Conservation (phyloP, 176 grass and related monocot species). For the Lolium multiflorum region DNA sequence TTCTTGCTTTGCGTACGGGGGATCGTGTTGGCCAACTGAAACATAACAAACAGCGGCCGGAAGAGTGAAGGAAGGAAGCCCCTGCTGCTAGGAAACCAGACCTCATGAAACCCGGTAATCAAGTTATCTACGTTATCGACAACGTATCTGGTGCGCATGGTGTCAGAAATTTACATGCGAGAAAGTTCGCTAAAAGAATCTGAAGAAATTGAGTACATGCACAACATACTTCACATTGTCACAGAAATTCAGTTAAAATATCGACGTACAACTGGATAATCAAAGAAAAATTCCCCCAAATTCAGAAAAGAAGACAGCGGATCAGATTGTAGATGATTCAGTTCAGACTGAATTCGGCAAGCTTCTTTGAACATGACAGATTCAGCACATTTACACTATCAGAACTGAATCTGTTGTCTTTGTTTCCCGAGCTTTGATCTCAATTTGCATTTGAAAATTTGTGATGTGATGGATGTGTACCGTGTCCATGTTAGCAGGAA, state of each 20-base stretch:
- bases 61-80: not conserved
- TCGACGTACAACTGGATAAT: not conserved
- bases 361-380: too few relatives aligned
- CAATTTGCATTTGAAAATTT: not conserved
- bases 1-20: conserved; percentile 32
- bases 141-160: not conserved
- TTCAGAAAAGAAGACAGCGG: too few relatives aligned
- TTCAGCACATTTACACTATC: too few relatives aligned
- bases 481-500: too few relatives aligned
- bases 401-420: not conserved
- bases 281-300: not conserved
- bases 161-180: not conserved
- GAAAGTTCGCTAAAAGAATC: not conserved
- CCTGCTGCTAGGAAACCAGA: conserved; percentile 9
- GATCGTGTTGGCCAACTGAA: conserved; percentile 15
- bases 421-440: not conserved
- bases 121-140: not conserved
- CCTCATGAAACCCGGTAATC: not conserved
- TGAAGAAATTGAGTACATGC: not conserved
- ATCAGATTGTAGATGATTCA: not conserved
- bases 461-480: not conserved
- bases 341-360: not conserved
- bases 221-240: not conserved
- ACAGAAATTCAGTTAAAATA: not conserved
- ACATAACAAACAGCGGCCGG: not conserved